These are phyloP conservation scores for Amauroascus verrucosus DNA, from an alignment of 2,329 filamentous ascomycete species.

Conservation along the genomic window DNA sequence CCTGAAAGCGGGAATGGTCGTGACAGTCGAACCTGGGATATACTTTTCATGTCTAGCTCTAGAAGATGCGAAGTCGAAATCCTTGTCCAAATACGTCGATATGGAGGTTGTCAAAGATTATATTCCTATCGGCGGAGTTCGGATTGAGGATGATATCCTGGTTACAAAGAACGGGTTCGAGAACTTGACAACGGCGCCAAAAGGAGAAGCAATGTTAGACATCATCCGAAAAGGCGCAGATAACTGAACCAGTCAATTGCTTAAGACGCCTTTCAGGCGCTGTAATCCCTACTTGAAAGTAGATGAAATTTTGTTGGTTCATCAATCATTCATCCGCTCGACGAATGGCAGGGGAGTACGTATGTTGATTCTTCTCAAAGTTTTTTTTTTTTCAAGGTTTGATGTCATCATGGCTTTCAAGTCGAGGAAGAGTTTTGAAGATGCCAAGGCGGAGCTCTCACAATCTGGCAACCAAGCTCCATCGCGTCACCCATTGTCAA, in stretches of 20 bases:
- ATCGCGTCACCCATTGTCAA: too few relatives aligned
- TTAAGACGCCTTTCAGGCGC: neutral
- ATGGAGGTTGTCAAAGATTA: conserved; percentile 32
- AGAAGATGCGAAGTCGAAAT: conserved; percentile 25
- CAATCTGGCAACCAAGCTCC: too few relatives aligned
- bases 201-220: conserved; percentile 47
- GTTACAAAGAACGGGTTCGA: conserved; percentile 59
- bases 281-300: neutral
- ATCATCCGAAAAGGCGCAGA: conserved; percentile 27
- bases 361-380: too few relatives aligned
- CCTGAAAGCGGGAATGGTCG: conserved; percentile 46
- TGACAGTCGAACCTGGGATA: conserved; percentile 47
- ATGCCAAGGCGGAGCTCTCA: too few relatives aligned
- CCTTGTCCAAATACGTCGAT: conserved; percentile 30
- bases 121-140: conserved; percentile 35
- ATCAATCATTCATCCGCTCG: too few relatives aligned
- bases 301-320: too few relatives aligned
- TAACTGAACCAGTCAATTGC: neutral
- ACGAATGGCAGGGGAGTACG: too few relatives aligned
- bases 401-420: too few relatives aligned
- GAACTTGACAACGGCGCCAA: conserved; percentile 62
- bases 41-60: conserved; percentile 34
- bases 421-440: too few relatives aligned
- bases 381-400: too few relatives aligned
- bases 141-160: conserved; percentile 52